A percentile compares a stretch with the other conserved stretches of the same genome.
Evolutionary conservation across 805 yeast genomes (phyloP).

Genomic region (Myxozyma sirexii): DNA sequence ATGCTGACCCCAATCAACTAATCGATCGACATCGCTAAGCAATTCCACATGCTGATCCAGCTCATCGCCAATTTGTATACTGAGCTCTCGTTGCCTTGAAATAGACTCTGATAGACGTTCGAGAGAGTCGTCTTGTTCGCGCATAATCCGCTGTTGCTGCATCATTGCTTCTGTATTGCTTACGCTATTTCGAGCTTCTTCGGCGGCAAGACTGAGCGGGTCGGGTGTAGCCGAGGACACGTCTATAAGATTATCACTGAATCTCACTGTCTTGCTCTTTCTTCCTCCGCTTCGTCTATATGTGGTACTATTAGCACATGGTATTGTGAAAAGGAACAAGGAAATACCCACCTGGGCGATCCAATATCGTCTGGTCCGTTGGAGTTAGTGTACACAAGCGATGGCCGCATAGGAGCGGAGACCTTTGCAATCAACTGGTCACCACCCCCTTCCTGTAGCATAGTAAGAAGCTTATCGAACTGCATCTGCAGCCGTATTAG

Average conservation of each 20-base stretch:
- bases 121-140: constrained; percentile 46
- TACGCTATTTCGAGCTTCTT: constrained; percentile 27
- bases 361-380: not conserved
- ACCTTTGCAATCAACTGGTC: constrained; percentile 17
- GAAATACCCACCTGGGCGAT: constrained; percentile 3
- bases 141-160: constrained; percentile 40
- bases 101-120: constrained; percentile 44
- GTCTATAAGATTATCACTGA: constrained; percentile 39
- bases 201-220: constrained; percentile 26
- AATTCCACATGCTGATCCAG: constrained; percentile 44
- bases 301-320: not conserved
- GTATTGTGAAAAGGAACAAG: not conserved
- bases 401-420: constrained; percentile 17
- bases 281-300: not conserved
- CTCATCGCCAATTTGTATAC: constrained; percentile 46
- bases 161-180: constrained; percentile 29
- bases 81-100: constrained; percentile 45
- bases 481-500: constrained; percentile 32
- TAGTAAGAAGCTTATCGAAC: constrained; percentile 26
- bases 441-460: constrained; percentile 31
- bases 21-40: constrained; percentile 45
- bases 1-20: constrained; percentile 43
- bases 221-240: constrained; percentile 28
- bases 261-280: constrained; percentile 37
- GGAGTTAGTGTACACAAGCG: constrained; percentile 8